Evolutionary conservation across 495 filamentous ascomycete species (phyloP).

Genomic region (Aspergillus egyptiacus): DNA sequence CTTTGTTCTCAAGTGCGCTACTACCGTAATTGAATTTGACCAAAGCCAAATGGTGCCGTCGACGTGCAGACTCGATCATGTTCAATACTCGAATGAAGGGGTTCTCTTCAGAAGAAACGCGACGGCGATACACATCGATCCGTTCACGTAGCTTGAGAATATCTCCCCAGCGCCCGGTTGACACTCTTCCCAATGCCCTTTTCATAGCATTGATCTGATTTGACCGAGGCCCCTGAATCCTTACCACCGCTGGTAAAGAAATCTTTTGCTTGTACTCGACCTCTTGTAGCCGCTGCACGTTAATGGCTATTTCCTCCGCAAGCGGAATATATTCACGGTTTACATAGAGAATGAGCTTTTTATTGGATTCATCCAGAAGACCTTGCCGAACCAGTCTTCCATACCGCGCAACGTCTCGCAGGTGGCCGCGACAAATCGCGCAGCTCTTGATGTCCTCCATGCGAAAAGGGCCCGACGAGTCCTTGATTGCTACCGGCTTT

Average conservation of each 20-base stretch:
- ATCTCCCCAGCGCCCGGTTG: conserved; percentile 32
- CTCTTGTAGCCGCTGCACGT: conserved; percentile 17
- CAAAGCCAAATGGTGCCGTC: conserved; percentile 24
- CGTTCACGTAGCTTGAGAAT: conserved; percentile 34
- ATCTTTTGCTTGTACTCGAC: conserved; percentile 12
- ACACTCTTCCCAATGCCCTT: background rate
- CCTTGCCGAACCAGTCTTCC: conserved; percentile 60
- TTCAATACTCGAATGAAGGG: conserved; percentile 55
- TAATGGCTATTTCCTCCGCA: conserved; percentile 28
- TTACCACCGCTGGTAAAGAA: conserved; percentile 9
- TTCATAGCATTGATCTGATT: conserved; percentile 11
- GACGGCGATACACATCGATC: conserved; percentile 36
- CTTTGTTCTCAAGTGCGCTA: conserved; percentile 42
- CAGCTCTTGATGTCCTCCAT: conserved; percentile 52
- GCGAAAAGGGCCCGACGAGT: conserved; percentile 45
- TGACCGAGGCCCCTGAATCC: conserved; percentile 14
- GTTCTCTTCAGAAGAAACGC: conserved; percentile 52
- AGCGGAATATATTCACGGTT: conserved; percentile 47
- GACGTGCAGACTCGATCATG: conserved; percentile 48
- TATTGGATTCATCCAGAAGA: conserved; percentile 60
- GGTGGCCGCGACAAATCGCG: conserved; percentile 55
- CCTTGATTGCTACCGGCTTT: conserved; percentile 38
- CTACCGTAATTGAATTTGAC: conserved; percentile 41
- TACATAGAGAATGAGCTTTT: conserved; percentile 54
- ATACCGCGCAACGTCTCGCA: conserved; percentile 60